phyloP scores from a whole-genome alignment of 306 rosid genomes.

The Erythrophleum fordii region DNA sequence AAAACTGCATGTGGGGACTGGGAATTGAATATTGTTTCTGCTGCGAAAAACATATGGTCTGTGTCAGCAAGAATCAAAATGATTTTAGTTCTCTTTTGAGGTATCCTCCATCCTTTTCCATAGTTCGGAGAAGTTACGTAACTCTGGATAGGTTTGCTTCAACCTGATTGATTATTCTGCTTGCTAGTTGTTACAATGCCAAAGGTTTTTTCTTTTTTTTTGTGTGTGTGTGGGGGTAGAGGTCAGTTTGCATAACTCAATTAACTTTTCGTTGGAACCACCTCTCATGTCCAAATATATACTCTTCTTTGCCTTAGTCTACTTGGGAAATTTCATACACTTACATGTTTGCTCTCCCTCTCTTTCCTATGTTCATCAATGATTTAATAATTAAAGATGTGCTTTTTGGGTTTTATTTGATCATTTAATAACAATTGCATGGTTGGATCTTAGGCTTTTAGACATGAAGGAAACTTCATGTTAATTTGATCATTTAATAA shows the following conservation, averaged over 20 bases:
- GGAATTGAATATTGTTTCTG: conserved; percentile 52
- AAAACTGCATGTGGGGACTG: conserved; percentile 46
- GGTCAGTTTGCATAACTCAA: too few species aligned
- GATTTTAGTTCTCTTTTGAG: not conserved
- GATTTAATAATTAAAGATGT: too few species aligned
- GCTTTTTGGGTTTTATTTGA: not conserved
- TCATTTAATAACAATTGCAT: not conserved
- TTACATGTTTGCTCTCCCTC: too few species aligned
- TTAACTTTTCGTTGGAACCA: too few species aligned
- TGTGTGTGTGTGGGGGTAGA: too few species aligned
- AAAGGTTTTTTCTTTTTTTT: not conserved
- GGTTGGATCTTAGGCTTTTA: not conserved
- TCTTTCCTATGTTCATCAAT: too few species aligned
- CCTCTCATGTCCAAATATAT: too few species aligned
- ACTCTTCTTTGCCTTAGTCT: too few species aligned
- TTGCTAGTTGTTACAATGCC: not conserved
- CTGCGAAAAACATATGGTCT: conserved; percentile 48
- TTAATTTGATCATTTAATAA: not conserved
- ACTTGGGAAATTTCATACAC: too few species aligned
- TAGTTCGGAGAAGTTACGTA: not conserved
- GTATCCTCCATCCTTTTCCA: not conserved
- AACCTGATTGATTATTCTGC: not conserved
- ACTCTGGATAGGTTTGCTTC: not conserved
- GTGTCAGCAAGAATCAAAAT: conserved; percentile 51
- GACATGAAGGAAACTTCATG: too few species aligned